These are phyloP conservation scores for Suillus subluteus DNA, from an alignment of 768 basidiomycete species.

Conservation along the genomic window DNA sequence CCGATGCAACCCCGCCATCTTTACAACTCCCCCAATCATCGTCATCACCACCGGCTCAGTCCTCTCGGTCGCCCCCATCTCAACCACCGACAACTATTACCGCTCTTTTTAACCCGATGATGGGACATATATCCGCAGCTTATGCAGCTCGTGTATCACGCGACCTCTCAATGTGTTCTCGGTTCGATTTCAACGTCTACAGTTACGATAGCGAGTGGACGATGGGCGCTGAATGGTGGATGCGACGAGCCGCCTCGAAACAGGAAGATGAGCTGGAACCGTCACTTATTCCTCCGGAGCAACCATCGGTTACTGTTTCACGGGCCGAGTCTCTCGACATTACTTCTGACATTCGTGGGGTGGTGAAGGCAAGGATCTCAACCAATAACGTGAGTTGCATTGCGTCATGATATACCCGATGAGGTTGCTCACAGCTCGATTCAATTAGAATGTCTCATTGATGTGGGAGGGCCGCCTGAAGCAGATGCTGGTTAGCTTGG, in stretches of 20 bases:
- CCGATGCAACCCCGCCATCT: constrained; percentile 73
- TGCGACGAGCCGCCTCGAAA: constrained; percentile 51
- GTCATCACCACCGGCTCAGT: constrained; percentile 40
- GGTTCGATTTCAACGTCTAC: constrained; percentile 96
- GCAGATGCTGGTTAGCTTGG: constrained; percentile 87
- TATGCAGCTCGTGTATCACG: constrained; percentile 88
- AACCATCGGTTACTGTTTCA: constrained; percentile 14
- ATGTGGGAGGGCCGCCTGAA: constrained; percentile 94
- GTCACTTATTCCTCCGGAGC: constrained; percentile 1
- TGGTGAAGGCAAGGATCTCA: constrained; percentile 88
- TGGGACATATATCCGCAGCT: constrained; percentile 90
- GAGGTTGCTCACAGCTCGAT: constrained; percentile 11
- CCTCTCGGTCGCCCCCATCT: constrained; percentile 38
- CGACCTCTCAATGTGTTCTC: constrained; percentile 84
- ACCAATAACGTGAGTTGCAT: constrained; percentile 75
- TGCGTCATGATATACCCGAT: not conserved
- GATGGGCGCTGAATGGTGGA: constrained; percentile 96
- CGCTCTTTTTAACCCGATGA: constrained; percentile 93
- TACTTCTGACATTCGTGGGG: constrained; percentile 61
- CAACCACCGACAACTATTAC: constrained; percentile 96
- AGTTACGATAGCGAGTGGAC: constrained; percentile 97
- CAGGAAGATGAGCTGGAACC: constrained; percentile 11
- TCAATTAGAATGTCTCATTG: constrained; percentile 75
- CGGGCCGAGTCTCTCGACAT: constrained; percentile 11
- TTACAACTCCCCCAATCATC: constrained; percentile 50